Percentiles rank a stretch among this genome's conserved stretches.
These are phyloP conservation scores for Tremellales sp. DNA, from an alignment of 1,284 basidiomycete genomes.

Conservation along the genomic window DNA sequence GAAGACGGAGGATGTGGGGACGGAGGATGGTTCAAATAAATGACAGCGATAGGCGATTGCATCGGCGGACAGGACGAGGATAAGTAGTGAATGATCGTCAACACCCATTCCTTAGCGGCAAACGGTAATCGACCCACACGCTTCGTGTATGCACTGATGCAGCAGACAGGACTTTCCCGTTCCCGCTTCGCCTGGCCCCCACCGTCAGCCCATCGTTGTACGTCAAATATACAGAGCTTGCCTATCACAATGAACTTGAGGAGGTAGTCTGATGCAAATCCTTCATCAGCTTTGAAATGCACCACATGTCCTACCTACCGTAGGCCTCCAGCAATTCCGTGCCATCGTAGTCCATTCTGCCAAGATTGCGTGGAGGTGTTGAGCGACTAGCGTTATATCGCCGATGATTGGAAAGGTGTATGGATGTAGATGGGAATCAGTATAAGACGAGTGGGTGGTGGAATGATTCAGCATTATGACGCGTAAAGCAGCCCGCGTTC, in stretches of 20 bases:
- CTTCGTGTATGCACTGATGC: slow-evolving; percentile 92
- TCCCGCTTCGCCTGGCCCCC: slow-evolving; percentile 76
- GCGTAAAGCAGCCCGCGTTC: neutral
- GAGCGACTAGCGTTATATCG: neutral
- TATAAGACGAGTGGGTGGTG: no score
- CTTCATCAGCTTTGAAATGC: slow-evolving; percentile 7
- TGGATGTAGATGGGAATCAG: neutral
- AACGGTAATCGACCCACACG: slow-evolving; percentile 59
- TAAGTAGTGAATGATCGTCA: slow-evolving; percentile 3
- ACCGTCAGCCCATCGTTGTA: neutral
- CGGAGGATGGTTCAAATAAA: neutral
- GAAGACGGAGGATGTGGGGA: neutral
- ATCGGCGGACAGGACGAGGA: neutral
- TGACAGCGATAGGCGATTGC: neutral
- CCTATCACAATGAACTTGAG: slow-evolving; percentile 98
- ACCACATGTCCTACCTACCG: slow-evolving; percentile 54
- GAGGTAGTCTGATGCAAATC: slow-evolving; percentile 68
- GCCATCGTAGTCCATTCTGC: slow-evolving; percentile 55
- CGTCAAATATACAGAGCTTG: slow-evolving; percentile 42
- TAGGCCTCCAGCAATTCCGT: slow-evolving; percentile 91
- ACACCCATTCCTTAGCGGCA: neutral
- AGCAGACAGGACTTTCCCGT: slow-evolving; percentile 94
- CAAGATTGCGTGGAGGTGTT: neutral
- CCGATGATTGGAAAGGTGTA: neutral
- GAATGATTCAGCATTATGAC: neutral